Conservation (phyloP, 192 early-diverging fungal species). For the Pecoramyces ruminantium region DNA sequence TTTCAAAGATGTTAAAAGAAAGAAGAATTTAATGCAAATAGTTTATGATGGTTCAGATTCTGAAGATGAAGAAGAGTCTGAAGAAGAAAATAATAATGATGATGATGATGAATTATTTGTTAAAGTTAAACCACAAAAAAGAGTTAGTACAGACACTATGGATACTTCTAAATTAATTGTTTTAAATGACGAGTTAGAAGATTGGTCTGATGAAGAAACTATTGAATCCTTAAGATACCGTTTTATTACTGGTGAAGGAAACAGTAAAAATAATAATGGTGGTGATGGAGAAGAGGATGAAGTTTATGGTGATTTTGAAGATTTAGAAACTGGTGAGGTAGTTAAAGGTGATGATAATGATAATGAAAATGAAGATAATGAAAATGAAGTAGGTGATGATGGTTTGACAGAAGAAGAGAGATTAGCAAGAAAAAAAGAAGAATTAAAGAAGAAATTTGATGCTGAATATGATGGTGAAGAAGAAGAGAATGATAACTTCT, state of each 20-base stretch:
- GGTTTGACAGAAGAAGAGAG: conserved; percentile 11
- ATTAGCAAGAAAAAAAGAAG: conserved; percentile 66
- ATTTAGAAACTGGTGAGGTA: conserved; percentile 48
- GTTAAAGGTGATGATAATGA: conserved; percentile 15
- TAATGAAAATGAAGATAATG: conserved; percentile 16
- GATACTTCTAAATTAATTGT: conserved; percentile 58
- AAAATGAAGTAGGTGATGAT: conserved; percentile 32
- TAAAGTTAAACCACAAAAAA: conserved; percentile 26
- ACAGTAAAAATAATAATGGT: neutral
- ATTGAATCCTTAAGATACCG: conserved; percentile 52
- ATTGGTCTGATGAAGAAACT: conserved; percentile 47
- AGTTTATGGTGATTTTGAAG: conserved; percentile 54
- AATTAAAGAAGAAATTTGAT: conserved; percentile 87
- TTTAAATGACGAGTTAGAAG: conserved; percentile 30
- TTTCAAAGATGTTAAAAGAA: conserved; percentile 18
- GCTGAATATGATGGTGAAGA: conserved; percentile 52
- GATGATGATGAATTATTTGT: conserved; percentile 35
- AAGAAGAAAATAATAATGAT: conserved; percentile 20
- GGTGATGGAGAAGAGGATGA: neutral
- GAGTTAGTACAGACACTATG: conserved; percentile 9
- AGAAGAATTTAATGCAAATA: conserved; percentile 73
- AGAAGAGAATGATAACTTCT: conserved; percentile 66
- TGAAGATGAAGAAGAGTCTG: conserved; percentile 19
- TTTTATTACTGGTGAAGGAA: conserved; percentile 54
- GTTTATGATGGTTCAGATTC: conserved; percentile 48